Evolutionary conservation across 352 stramenopile genomes (phyloP).

Genomic region (Phytophthora nicotianae): DNA sequence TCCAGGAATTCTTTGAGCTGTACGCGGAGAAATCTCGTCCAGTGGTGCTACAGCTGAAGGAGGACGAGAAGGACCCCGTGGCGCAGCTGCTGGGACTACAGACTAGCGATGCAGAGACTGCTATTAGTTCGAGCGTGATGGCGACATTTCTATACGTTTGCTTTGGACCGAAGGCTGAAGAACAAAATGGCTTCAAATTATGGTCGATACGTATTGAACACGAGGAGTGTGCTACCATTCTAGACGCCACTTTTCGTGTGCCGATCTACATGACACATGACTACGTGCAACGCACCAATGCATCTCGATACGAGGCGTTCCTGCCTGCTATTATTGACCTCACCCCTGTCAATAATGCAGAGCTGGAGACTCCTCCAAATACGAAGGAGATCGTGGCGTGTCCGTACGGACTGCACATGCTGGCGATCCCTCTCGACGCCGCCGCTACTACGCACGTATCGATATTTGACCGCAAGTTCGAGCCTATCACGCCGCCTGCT

Average conservation of each 20-base stretch:
- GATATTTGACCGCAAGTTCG: conserved; percentile 39
- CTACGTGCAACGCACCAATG: conserved; percentile 70
- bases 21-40: conserved; percentile 45
- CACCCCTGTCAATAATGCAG: background rate
- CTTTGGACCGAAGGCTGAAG: conserved; percentile 25
- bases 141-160: conserved; percentile 23
- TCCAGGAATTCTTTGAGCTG: conserved; percentile 71
- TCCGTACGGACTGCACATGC: conserved; percentile 67
- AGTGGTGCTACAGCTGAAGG: conserved; percentile 37
- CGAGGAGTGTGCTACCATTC: conserved; percentile 33
- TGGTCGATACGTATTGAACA: conserved; percentile 34
- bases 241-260: conserved; percentile 53
- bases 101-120: conserved; percentile 3
- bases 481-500: conserved; percentile 23
- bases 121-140: background rate
- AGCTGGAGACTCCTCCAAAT: conserved; percentile 1
- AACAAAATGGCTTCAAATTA: background rate
- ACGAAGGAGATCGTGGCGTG: conserved; percentile 41
- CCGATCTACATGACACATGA: conserved; percentile 63
- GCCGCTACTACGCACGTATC: conserved; percentile 17
- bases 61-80: conserved; percentile 12
- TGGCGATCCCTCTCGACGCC: conserved; percentile 35
- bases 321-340: conserved; percentile 45
- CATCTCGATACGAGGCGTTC: conserved; percentile 29
- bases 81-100: conserved; percentile 26